Conservation (phyloP, 352 stramenopile genomes). For the Phytophthora constricta region DNA sequence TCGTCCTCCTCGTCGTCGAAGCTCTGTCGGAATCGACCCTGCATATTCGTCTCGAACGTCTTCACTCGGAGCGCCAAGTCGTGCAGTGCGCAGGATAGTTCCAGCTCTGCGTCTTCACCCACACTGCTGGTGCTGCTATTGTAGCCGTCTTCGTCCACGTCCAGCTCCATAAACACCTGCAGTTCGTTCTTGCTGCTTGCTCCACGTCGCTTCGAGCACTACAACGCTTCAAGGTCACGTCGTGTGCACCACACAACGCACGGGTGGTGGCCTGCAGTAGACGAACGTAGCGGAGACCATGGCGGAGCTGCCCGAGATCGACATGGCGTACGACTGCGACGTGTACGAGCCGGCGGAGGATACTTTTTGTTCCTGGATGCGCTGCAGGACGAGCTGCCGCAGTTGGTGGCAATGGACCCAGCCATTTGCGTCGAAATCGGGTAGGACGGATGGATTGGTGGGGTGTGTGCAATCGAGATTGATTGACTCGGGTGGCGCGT, state of each 20-base stretch:
- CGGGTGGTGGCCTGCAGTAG: slow-evolving; percentile 14
- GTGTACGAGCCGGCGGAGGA: slow-evolving; percentile 98
- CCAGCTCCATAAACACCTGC: slow-evolving; percentile 26
- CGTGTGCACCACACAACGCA: slow-evolving; percentile 23
- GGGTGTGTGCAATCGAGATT: too few relatives aligned
- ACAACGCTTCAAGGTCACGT: slow-evolving; percentile 34
- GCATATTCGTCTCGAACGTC: slow-evolving; percentile 77
- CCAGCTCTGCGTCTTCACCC: slow-evolving; percentile 76
- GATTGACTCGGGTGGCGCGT: too few relatives aligned
- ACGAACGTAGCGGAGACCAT: slow-evolving; percentile 20
- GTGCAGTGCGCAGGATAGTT: slow-evolving; percentile 78
- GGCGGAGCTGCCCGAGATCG: slow-evolving; percentile 68
- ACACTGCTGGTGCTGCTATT: slow-evolving; percentile 66
- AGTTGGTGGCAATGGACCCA: slow-evolving; percentile 61
- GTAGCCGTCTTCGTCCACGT: slow-evolving; percentile 51
- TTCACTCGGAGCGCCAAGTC: slow-evolving; percentile 71
- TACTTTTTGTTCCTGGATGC: slow-evolving; percentile 96
- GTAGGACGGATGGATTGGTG: slow-evolving; percentile 35
- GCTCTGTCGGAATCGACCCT: slow-evolving; percentile 46
- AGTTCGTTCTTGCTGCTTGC: not conserved
- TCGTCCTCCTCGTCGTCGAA: slow-evolving; percentile 42
- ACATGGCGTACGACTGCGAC: slow-evolving; percentile 82
- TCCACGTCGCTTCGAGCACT: not conserved
- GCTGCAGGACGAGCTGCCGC: slow-evolving; percentile 87
- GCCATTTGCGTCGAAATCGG: slow-evolving; percentile 91